A percentile compares a stretch with the other conserved stretches of the same genome.
Evolutionary conservation across 2,329 filamentous ascomycete species (phyloP).

Genomic region (Rhynchosporium agropyri): DNA sequence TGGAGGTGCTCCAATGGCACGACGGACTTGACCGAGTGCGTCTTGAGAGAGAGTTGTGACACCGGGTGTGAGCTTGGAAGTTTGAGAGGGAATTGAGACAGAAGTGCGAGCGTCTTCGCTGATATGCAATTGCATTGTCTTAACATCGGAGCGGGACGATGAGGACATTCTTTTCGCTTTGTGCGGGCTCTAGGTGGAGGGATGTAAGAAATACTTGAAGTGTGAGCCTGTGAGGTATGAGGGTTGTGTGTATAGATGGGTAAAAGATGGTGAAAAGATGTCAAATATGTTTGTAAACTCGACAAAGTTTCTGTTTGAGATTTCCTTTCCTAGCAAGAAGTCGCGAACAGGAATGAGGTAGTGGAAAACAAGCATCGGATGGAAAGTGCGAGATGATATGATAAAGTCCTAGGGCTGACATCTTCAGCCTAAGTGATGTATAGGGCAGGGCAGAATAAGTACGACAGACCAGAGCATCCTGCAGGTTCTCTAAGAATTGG

Average conservation of each 20-base stretch:
- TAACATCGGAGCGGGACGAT: slow-evolving; percentile 1
- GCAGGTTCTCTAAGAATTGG: background rate
- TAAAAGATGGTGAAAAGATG: background rate
- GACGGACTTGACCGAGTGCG: slow-evolving; percentile 17
- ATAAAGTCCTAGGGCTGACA: slow-evolving; percentile 16
- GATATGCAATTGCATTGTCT: slow-evolving; percentile 4
- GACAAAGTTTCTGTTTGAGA: background rate
- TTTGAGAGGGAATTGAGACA: background rate
- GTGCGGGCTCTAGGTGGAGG: background rate
- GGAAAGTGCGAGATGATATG: slow-evolving; percentile 1
- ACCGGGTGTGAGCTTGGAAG: slow-evolving; percentile 2
- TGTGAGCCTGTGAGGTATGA: background rate
- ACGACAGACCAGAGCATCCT: background rate
- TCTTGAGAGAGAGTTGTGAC: slow-evolving; percentile 12
- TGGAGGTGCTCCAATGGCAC: slow-evolving; percentile 21
- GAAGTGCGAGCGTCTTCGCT: slow-evolving; percentile 1
- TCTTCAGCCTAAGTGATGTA: background rate
- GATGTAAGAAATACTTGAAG: background rate
- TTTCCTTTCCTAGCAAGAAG: background rate
- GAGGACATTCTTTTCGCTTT: background rate
- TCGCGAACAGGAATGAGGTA: background rate
- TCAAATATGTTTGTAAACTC: background rate
- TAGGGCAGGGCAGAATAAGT: background rate
- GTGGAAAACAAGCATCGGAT: background rate
- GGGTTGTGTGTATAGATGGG: background rate